phyloP scores from a whole-genome alignment of 2,329 filamentous ascomycete species.

The Colletotrichum scovillei region DNA sequence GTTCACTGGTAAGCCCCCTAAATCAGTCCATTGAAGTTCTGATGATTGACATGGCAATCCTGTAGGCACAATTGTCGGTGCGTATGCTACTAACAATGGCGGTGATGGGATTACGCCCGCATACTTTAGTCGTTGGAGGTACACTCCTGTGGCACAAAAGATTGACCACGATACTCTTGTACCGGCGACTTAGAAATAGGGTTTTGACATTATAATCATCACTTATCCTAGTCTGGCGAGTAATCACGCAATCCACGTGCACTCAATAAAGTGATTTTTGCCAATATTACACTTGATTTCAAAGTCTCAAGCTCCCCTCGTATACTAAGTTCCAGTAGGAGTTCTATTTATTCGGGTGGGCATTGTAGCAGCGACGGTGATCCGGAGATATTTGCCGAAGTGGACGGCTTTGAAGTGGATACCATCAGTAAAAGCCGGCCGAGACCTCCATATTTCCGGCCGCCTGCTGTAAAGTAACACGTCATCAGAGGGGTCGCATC shows the following conservation, averaged over 20 bases:
- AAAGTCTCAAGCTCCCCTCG: too few species aligned
- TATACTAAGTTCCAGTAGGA: too few species aligned
- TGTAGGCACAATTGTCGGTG: constrained; percentile 60
- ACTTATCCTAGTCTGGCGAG: too few species aligned
- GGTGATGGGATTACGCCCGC: constrained; percentile 53
- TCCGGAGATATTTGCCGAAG: neutral
- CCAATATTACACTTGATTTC: too few species aligned
- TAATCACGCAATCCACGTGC: too few species aligned
- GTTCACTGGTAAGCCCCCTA: constrained; percentile 43
- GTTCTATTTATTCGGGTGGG: too few species aligned
- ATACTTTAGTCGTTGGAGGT: constrained; percentile 61
- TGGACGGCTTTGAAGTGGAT: neutral
- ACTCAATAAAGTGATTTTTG: too few species aligned
- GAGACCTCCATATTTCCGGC: neutral
- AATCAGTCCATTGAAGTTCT: fast-evolving
- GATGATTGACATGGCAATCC: neutral
- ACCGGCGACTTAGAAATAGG: neutral
- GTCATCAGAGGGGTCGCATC: constrained; percentile 24
- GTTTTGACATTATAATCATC: too few species aligned
- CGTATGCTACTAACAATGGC: constrained; percentile 65
- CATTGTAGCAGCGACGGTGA: neutral
- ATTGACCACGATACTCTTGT: constrained; percentile 3
- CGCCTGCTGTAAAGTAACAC: constrained; percentile 6
- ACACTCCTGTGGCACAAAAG: constrained; percentile 43
- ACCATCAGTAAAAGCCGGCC: neutral